A percentile compares a stretch with the other conserved stretches of the same genome.
phyloP scores from a whole-genome alignment of 768 basidiomycete genomes.

The Lentinula sp. region DNA sequence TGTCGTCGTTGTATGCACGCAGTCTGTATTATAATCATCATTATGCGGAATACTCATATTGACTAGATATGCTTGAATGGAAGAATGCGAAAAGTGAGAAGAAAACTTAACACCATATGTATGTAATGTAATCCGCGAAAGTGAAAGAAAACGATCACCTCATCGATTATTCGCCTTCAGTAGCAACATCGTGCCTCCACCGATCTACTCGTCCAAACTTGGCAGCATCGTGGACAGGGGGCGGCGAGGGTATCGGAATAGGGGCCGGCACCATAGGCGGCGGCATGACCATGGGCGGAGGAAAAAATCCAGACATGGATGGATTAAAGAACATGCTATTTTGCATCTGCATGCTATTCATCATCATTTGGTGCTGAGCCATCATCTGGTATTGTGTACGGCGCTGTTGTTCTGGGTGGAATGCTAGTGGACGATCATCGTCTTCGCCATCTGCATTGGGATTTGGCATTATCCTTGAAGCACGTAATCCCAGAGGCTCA shows the following conservation, averaged over 20 bases:
- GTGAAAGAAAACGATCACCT: neutral
- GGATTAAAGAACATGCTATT: slow-evolving; percentile 70
- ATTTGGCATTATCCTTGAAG: slow-evolving; percentile 38
- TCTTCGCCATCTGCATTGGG: slow-evolving; percentile 37
- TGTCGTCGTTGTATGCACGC: slow-evolving; percentile 5
- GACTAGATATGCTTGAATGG: neutral
- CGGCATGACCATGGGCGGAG: slow-evolving; percentile 46
- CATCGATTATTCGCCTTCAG: slow-evolving; percentile 47
- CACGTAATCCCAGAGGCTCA: slow-evolving; percentile 64
- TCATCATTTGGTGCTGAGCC: slow-evolving; percentile 55
- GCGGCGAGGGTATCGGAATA: slow-evolving; percentile 52
- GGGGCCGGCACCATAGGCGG: slow-evolving; percentile 32
- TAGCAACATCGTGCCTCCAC: slow-evolving; percentile 76
- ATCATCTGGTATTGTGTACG: slow-evolving; percentile 61
- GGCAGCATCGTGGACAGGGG: slow-evolving; percentile 54
- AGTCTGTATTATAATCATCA: slow-evolving; percentile 3
- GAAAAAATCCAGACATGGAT: slow-evolving; percentile 68
- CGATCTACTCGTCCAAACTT: slow-evolving; percentile 72
- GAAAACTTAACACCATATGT: neutral
- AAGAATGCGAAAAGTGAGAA: neutral
- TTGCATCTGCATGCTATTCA: slow-evolving; percentile 75
- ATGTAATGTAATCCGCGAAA: neutral
- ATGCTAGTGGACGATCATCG: slow-evolving; percentile 64
- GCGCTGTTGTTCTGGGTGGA: slow-evolving; percentile 73
- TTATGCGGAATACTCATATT: slow-evolving; percentile 1